These are phyloP conservation scores for Colletotrichum gloeosporioides DNA, from an alignment of 2,329 filamentous ascomycete species.

Conservation along the genomic window DNA sequence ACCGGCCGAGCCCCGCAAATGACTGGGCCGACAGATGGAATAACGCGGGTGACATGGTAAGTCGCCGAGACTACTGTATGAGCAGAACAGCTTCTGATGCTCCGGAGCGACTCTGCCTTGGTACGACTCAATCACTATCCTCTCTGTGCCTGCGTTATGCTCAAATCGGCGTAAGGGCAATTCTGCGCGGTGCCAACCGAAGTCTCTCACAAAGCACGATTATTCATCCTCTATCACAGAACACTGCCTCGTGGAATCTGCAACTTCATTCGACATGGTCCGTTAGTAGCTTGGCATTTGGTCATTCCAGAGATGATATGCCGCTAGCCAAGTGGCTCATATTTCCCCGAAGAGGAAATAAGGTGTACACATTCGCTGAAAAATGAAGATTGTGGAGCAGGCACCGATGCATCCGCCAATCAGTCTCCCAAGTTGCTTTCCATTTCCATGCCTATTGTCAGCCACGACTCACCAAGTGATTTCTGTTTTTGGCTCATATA, in stretches of 20 bases:
- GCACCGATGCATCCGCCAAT: background rate
- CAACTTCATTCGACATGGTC: background rate
- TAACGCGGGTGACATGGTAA: background rate
- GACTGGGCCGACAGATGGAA: background rate
- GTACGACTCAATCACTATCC: background rate
- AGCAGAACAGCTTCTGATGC: background rate
- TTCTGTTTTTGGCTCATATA: background rate
- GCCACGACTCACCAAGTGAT: background rate
- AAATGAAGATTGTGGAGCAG: background rate
- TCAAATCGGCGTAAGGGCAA: background rate
- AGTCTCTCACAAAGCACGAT: background rate
- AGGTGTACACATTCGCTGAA: background rate
- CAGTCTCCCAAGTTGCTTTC: background rate
- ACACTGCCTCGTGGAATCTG: background rate
- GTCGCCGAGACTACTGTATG: background rate
- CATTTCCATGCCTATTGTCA: background rate
- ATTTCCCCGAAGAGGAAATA: background rate
- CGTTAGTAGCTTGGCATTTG: background rate
- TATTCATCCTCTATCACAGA: background rate
- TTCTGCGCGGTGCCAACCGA: background rate
- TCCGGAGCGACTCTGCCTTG: background rate
- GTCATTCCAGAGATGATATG: background rate
- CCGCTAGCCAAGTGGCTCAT: background rate
- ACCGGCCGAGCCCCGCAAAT: background rate
- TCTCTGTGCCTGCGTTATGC: background rate